Evolutionary conservation across 306 rosid species (phyloP).

Genomic region (Cicer chorassanicum): DNA sequence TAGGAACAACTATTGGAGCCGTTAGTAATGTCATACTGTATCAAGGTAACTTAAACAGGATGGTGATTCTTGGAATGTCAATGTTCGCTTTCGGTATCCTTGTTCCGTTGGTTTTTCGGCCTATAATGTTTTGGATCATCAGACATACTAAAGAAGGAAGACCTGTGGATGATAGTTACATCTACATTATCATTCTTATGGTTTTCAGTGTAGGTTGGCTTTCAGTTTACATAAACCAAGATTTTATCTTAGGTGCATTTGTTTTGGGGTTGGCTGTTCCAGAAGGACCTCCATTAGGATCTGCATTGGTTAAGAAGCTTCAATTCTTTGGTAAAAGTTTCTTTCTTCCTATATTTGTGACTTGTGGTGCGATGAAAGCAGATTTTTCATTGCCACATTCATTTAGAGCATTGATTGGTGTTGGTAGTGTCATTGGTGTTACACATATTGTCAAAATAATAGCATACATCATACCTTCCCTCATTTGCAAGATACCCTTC

Average conservation of each 20-base stretch:
- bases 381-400: slow-evolving; percentile 24
- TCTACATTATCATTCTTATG: slow-evolving; percentile 35
- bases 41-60: accelerated
- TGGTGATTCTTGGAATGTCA: not conserved
- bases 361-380: slow-evolving; percentile 49
- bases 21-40: not conserved
- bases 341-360: slow-evolving; percentile 61
- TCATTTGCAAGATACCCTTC: slow-evolving; percentile 48
- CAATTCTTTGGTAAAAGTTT: slow-evolving; percentile 46
- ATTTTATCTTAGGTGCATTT: slow-evolving; percentile 52
- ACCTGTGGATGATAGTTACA: slow-evolving; percentile 49
- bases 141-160: slow-evolving; percentile 58
- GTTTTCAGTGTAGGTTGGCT: slow-evolving; percentile 45
- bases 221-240: slow-evolving; percentile 38
- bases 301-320: slow-evolving; percentile 57
- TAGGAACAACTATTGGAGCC: not conserved
- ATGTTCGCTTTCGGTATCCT: not conserved
- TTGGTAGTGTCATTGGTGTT: not conserved
- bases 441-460: slow-evolving; percentile 39
- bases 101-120: slow-evolving; percentile 44
- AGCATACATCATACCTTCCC: slow-evolving; percentile 19
- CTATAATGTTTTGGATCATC: slow-evolving; percentile 55
- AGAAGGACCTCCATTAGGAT: slow-evolving; percentile 74
- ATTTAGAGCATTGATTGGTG: accelerated
- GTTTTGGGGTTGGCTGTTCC: slow-evolving; percentile 69